Evolutionary conservation across 2,329 filamentous ascomycete genomes (phyloP).

Genomic region (Berkeleyomyces rouxiae): DNA sequence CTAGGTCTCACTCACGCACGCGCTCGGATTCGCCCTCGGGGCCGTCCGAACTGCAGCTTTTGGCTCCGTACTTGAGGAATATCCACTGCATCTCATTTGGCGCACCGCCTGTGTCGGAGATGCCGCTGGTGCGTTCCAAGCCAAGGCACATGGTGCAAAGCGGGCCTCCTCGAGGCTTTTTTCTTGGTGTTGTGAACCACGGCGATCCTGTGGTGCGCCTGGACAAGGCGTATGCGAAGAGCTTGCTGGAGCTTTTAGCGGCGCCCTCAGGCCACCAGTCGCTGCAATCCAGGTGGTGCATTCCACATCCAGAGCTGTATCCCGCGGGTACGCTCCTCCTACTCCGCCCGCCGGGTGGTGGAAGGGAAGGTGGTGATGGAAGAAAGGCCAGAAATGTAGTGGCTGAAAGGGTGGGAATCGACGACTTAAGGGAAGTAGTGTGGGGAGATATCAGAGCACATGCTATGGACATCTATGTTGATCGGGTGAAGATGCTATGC

Average conservation of each 20-base stretch:
- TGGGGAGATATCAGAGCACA: slow-evolving; percentile 21
- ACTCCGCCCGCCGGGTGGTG: slow-evolving; percentile 31
- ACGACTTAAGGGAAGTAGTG: slow-evolving; percentile 46
- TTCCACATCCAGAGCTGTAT: slow-evolving; percentile 49
- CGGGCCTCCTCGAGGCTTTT: slow-evolving; percentile 33
- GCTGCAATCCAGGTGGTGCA: slow-evolving; percentile 32
- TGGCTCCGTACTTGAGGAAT: slow-evolving; percentile 57
- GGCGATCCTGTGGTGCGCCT: slow-evolving; percentile 67
- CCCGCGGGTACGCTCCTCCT: slow-evolving; percentile 55
- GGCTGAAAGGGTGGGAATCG: slow-evolving; percentile 51
- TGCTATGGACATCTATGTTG: slow-evolving; percentile 4
- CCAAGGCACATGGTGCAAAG: slow-evolving; percentile 31
- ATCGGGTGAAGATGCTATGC: neutral
- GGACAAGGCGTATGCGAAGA: slow-evolving; percentile 59
- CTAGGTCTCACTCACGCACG: slow-evolving; percentile 25
- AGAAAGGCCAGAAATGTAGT: slow-evolving; percentile 43
- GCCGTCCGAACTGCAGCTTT: slow-evolving; percentile 37
- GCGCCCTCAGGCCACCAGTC: slow-evolving; percentile 30
- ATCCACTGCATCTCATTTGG: slow-evolving; percentile 78
- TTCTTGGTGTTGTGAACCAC: slow-evolving; percentile 70
- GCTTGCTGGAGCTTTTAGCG: slow-evolving; percentile 53
- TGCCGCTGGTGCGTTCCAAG: slow-evolving; percentile 35
- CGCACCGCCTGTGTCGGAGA: slow-evolving; percentile 58
- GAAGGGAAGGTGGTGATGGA: slow-evolving; percentile 24
- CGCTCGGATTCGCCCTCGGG: neutral